These are phyloP conservation scores for Boletellus ananas DNA, from an alignment of 768 basidiomycete genomes.

Conservation along the genomic window DNA sequence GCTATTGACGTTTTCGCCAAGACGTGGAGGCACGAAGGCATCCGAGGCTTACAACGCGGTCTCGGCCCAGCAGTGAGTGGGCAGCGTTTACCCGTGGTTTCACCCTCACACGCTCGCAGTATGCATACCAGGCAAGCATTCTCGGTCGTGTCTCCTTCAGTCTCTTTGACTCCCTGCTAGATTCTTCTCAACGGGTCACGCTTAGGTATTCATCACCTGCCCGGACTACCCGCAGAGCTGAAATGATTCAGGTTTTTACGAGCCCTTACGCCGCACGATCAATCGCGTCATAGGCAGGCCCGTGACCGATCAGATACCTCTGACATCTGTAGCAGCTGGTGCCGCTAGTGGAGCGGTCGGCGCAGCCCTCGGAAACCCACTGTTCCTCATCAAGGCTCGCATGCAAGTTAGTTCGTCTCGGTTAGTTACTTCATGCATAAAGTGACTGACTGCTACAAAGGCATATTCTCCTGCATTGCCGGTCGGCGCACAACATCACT, in stretches of 20 bases:
- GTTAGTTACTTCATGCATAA: not conserved
- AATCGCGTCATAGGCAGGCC: conserved; percentile 67
- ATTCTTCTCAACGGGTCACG: conserved; percentile 90
- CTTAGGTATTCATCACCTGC: conserved; percentile 50
- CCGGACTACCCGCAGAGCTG: conserved; percentile 7
- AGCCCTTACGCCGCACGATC: conserved; percentile 73
- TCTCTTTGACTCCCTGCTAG: conserved; percentile 37
- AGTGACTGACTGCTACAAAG: conserved; percentile 32
- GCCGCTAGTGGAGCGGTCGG: conserved; percentile 89
- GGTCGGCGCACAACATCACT: conserved; percentile 91
- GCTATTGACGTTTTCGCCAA: conserved; percentile 84
- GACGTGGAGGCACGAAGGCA: conserved; percentile 86
- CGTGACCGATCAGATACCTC: conserved; percentile 60
- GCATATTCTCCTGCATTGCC: conserved; percentile 95
- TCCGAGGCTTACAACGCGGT: conserved; percentile 90
- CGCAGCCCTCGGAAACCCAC: conserved; percentile 78
- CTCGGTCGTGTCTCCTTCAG: not conserved
- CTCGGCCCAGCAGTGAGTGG: conserved; percentile 76
- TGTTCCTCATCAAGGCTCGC: conserved; percentile 95
- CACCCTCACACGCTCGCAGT: conserved; percentile 44
- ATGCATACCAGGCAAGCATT: conserved; percentile 78
- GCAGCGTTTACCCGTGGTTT: not conserved
- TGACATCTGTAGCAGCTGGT: conserved; percentile 82
- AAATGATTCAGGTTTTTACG: conserved; percentile 79
- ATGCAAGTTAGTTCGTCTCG: conserved; percentile 66